Base-by-base conservation (phyloP, 1,139 yeast genomes). In the Pichia sp. region DNA sequence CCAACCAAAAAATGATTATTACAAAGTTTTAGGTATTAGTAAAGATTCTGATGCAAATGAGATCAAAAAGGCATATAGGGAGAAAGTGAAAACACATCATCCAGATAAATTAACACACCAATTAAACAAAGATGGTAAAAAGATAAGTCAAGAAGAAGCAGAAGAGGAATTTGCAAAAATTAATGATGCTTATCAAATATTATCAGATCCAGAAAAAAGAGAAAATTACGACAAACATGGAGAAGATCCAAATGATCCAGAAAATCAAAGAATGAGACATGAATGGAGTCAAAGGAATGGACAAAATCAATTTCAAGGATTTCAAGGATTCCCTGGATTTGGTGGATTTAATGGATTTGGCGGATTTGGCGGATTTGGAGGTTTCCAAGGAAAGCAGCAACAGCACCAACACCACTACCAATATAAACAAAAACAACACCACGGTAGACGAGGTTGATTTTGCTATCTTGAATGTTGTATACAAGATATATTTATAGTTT, bases 131-230 rank as follows among this genome's bases (percentile, higher is more conserved):
- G 36, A 26, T 4, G 26, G 23, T 8, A 23, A 26, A 24, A 87
- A 79, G 30, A 57, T 83, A 50, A 64, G 76, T 3, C 72, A 77
- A n/a, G 88, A 81, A 22, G 74, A 83, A 48, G 82, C 83, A 31
- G 94, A 87, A 60, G 68, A 68, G 34, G 86, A 84, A 55, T 91
- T 91, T 93, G 88, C 94, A 43, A 89, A 82, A 39, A 85, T 91
- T 50, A 91, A 91, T 61, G 87, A 83, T 57, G 98, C 98, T 0
- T 89, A 91, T 59, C 97, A 89, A 57, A 80, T 83, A 4, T 67
- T 91, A 36, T 75, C 89, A 9, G 77, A 83, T 51, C 73, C 74
- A 3, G 85, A 80, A 38, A 66, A 74, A 46, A 73, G 80, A 43
- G 75, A 68, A 44, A 69, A 81, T 39, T 86, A 83, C 55, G 94